Evolutionary conservation across 164 flowering plant genomes (phyloP), one percentile per base, ranked within the genome.

Genomic region (Liquidambar formosana): DNA sequence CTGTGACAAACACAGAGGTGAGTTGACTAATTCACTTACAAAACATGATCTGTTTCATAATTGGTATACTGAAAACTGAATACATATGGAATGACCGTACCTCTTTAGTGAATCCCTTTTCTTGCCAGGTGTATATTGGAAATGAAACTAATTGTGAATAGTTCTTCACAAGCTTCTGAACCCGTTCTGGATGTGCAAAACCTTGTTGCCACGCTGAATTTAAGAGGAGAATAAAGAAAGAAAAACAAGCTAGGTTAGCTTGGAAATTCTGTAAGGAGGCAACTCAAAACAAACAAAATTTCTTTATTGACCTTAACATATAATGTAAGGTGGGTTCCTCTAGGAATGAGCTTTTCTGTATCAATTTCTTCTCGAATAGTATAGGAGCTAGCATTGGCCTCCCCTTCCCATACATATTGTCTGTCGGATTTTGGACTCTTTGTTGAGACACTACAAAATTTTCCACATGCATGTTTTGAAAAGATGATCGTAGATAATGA

Each of bases 401-500:
- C 92, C 65, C 88, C 97, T 83, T 93, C 98, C 99, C 99, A 96
- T 3, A 93, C 89, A 84, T 88, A 96, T 73, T 93, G 99, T 75
- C 87, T 91, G 73, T 96, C 98, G 71, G 98, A 96, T 72, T 90
- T 93, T 63, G 98, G 95, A 75, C 96, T 91, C 76, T 88, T 96
- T 10, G 97, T 90, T 46, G 97, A 88, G 64, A 96, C 18, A 52
- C 11, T 9, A 14, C 48, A 16, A 75, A 38, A 25, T 41, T 5
- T 57, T 52, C 26, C 15, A 60, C 4, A 41, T 18, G 14, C 9
- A 51, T 25, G 16, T 16, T 23, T 22, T 25, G 28, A 10, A 58
- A 61, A 14, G 0, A n/a, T 53, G 33, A 44, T 18, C 26, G 69
- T n/a, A 51, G 15, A 59, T 8, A 59, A 38, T 46, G n/a, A 33